Evolutionary conservation across 2,329 filamentous ascomycete species (phyloP).

Genomic region (Phaeosphaeriaceae sp.): DNA sequence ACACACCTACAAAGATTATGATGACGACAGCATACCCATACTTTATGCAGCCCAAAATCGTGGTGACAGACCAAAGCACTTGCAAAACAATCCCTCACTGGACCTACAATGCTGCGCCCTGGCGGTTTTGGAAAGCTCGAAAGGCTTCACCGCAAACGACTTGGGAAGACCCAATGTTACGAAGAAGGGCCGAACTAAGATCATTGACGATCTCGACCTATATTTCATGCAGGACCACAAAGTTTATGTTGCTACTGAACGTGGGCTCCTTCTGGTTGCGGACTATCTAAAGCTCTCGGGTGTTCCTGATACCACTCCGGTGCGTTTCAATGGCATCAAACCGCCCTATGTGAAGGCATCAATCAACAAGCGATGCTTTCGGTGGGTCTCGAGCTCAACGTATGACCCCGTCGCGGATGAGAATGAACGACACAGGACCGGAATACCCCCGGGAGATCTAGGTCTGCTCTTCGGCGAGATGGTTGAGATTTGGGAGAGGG

Average conservation of each 20-base stretch:
- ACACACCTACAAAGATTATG: slow-evolving; percentile 11
- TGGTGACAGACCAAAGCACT: not conserved
- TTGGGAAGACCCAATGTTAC: slow-evolving; percentile 11
- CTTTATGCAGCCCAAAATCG: slow-evolving; percentile 14
- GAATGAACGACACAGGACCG: not conserved
- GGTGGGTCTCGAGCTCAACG: not conserved
- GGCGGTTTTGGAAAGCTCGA: slow-evolving; percentile 1
- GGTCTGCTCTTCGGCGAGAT: not conserved
- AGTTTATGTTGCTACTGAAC: slow-evolving; percentile 24
- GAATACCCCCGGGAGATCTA: not conserved
- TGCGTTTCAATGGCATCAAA: slow-evolving; percentile 23
- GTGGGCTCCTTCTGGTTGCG: slow-evolving; percentile 18
- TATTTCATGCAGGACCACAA: slow-evolving; percentile 16
- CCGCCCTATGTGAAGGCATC: slow-evolving; percentile 21
- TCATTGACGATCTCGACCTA: slow-evolving; percentile 23
- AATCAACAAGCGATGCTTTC: not conserved
- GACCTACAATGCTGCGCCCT: slow-evolving; percentile 11
- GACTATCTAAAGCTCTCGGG: slow-evolving; percentile 23
- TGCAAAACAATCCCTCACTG: slow-evolving; percentile 3
- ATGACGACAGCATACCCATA: slow-evolving; percentile 19
- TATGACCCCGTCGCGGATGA: not conserved
- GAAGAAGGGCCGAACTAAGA: slow-evolving; percentile 3
- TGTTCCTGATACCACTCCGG: slow-evolving; percentile 18
- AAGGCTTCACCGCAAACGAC: slow-evolving; percentile 7
- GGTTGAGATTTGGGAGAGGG: not conserved